Percentiles rank a stretch among this genome's conserved stretches.
phyloP scores from a whole-genome alignment of 441 rosid genomes.

The Brassica balearica region DNA sequence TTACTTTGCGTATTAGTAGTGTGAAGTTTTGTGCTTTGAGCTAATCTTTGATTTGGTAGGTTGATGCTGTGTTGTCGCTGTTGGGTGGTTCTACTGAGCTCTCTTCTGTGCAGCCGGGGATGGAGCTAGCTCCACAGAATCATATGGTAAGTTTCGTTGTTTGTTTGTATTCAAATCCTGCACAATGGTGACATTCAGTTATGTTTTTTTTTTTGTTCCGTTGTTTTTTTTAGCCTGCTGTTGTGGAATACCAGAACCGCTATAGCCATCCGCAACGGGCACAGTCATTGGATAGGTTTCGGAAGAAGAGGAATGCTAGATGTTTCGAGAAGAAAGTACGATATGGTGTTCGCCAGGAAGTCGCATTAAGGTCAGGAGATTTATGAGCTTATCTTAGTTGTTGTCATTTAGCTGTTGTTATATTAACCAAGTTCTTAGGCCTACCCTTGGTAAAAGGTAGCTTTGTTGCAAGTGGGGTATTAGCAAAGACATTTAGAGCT shows the following conservation, averaged over 20 bases:
- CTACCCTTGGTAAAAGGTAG: too few species aligned
- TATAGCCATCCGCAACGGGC: slow-evolving; percentile 84
- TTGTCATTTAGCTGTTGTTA: too few species aligned
- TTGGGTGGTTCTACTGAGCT: slow-evolving; percentile 62
- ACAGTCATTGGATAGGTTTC: slow-evolving; percentile 85
- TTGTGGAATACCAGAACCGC: slow-evolving; percentile 63
- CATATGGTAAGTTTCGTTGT: slow-evolving; percentile 61
- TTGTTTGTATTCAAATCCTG: background rate
- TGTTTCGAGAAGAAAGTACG: slow-evolving; percentile 95
- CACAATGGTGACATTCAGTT: background rate
- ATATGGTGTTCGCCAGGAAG: slow-evolving; percentile 97
- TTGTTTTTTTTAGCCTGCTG: slow-evolving; percentile 53
- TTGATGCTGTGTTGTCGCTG: slow-evolving; percentile 77
- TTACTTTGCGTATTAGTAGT: background rate
- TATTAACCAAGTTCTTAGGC: too few species aligned
- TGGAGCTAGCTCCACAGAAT: slow-evolving; percentile 65
- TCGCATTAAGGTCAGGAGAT: slow-evolving; percentile 75
- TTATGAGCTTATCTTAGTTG: too few species aligned
- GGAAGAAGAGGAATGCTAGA: slow-evolving; percentile 92
- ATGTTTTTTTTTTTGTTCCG: background rate
- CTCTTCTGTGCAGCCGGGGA: slow-evolving; percentile 65
- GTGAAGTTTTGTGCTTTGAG: too few species aligned
- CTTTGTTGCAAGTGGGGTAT: too few species aligned
- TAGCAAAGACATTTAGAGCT: too few species aligned
- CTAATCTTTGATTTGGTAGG: slow-evolving; percentile 47